Percentiles rank a stretch among this genome's conserved stretches.
Conservation (phyloP, 495 filamentous ascomycete species). For the Hypoxylon fragiforme region DNA sequence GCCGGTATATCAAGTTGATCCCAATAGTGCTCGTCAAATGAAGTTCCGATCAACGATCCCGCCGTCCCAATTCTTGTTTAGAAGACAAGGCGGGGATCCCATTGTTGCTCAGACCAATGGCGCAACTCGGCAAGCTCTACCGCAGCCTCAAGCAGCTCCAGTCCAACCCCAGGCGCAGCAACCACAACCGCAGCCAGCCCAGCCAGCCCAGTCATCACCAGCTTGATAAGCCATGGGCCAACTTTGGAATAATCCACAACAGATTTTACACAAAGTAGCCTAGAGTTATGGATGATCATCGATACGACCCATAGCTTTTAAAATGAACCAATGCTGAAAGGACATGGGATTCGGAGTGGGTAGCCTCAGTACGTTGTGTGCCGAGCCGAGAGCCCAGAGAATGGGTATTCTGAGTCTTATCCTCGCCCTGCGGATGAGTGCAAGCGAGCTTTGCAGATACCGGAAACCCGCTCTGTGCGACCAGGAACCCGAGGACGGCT, state of each 20-base stretch:
- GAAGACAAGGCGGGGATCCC: constrained; percentile 28
- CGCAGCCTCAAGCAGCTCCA: constrained; percentile 37
- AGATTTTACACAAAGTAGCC: not conserved
- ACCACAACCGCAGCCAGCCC: constrained; percentile 43
- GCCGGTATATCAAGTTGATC: constrained; percentile 67
- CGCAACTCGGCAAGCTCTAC: constrained; percentile 30
- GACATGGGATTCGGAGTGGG: too few relatives aligned
- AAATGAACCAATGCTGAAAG: too few relatives aligned
- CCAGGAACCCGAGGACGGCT: not conserved
- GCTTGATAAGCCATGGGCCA: not conserved
- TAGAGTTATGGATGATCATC: not conserved
- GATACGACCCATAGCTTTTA: not conserved
- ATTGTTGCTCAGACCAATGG: constrained; percentile 17
- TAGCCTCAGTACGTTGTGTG: too few relatives aligned
- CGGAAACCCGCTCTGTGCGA: not conserved
- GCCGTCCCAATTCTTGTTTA: constrained; percentile 44
- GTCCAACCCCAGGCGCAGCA: constrained; percentile 37
- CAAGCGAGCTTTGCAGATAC: not conserved
- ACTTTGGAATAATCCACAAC: not conserved
- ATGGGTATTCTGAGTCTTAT: not conserved
- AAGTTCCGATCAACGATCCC: constrained; percentile 73
- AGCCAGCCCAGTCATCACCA: too few relatives aligned
- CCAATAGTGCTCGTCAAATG: constrained; percentile 69
- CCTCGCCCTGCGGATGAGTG: not conserved
- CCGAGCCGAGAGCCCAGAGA: too few relatives aligned